These are phyloP conservation scores for Candolleomyces eurysporus DNA, from an alignment of 768 basidiomycete species.

Conservation along the genomic window DNA sequence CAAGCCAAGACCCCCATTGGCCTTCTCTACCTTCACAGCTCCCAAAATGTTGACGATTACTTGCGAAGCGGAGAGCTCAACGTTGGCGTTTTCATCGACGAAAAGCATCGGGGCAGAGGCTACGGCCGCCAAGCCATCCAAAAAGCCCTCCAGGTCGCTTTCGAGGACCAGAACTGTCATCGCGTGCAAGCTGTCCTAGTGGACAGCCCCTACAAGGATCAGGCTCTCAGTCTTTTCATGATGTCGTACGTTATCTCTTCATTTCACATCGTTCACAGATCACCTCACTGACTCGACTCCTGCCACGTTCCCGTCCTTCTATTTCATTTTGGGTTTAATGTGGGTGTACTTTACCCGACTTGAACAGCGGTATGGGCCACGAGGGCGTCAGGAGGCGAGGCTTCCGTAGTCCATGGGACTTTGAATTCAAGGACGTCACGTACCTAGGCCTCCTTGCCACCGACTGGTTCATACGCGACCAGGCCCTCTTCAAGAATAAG, in stretches of 20 bases:
- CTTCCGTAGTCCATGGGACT: constrained; percentile 42
- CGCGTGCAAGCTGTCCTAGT: constrained; percentile 54
- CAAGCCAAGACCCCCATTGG: constrained; percentile 29
- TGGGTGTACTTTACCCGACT: neutral
- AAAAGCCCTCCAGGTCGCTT: constrained; percentile 45
- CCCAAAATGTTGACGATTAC: constrained; percentile 26
- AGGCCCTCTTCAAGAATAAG: constrained; percentile 12
- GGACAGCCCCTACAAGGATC: constrained; percentile 41
- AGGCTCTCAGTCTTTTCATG: constrained; percentile 47
- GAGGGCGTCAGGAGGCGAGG: constrained; percentile 63
- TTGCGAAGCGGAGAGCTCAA: constrained; percentile 44
- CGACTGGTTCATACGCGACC: constrained; percentile 47
- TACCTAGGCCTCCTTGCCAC: constrained; percentile 61
- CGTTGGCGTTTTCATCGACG: constrained; percentile 51
- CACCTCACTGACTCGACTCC: neutral
- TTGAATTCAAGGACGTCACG: constrained; percentile 58
- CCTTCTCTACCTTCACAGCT: constrained; percentile 39
- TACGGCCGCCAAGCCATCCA: constrained; percentile 46
- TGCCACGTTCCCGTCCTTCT: constrained; percentile 1
- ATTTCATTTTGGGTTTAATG: neutral
- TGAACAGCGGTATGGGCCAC: constrained; percentile 51
- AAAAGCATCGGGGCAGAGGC: constrained; percentile 36
- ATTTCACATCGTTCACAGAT: neutral
- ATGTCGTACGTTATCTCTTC: constrained; percentile 22
- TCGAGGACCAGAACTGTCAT: constrained; percentile 42